phyloP scores from a whole-genome alignment of 228 moss, liverwort and hornwort species.

The Sphagnum fallax region DNA sequence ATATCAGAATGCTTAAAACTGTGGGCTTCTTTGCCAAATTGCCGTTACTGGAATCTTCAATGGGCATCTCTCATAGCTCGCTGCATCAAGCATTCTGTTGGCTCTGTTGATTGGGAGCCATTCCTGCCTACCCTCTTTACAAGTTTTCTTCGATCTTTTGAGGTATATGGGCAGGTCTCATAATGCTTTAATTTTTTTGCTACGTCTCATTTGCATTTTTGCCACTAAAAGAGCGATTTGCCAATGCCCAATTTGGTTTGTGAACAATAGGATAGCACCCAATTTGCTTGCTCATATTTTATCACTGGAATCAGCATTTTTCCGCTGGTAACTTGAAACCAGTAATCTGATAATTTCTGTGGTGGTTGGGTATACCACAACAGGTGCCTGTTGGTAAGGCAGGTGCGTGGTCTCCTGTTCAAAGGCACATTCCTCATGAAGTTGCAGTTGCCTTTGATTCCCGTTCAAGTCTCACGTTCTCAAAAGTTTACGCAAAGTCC shows the following conservation, averaged over 20 bases:
- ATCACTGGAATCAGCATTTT: too few relatives aligned
- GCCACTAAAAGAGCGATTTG: too few relatives aligned
- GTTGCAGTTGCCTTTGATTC: constrained; percentile 52
- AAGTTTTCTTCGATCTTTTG: constrained; percentile 66
- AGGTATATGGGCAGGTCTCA: constrained; percentile 24
- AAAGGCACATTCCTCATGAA: constrained; percentile 57
- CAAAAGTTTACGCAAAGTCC: constrained; percentile 61
- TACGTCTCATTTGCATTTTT: not conserved
- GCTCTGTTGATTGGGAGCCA: constrained; percentile 58
- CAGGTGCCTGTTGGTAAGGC: constrained; percentile 80
- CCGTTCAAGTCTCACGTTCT: constrained; percentile 33
- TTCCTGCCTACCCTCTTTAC: constrained; percentile 60
- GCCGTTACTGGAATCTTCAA: constrained; percentile 74
- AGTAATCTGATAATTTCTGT: too few relatives aligned
- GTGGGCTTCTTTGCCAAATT: constrained; percentile 68
- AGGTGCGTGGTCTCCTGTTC: constrained; percentile 56
- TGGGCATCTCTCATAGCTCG: constrained; percentile 72
- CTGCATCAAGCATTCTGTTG: constrained; percentile 57
- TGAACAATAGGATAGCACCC: too few relatives aligned
- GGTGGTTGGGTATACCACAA: too few relatives aligned
- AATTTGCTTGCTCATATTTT: too few relatives aligned
- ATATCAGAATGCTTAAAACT: constrained; percentile 52
- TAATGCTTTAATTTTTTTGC: too few relatives aligned
- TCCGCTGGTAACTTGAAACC: too few relatives aligned
- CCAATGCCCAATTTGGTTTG: too few relatives aligned